Conservation (phyloP, 208 protist genomes). For the Hexamita inflata region DNA sequence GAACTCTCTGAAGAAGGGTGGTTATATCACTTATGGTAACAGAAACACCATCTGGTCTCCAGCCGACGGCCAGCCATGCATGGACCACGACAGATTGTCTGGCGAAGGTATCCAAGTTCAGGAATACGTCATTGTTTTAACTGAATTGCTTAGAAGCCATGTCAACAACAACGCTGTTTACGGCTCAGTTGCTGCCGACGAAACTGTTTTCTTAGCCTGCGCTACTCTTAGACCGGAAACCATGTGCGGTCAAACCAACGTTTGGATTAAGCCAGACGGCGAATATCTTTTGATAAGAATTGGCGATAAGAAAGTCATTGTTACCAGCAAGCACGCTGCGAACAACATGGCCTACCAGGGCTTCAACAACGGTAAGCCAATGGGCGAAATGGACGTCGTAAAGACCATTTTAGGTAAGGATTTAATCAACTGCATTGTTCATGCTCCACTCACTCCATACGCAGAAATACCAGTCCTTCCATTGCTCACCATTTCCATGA, state of each 20-base stretch:
- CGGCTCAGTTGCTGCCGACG: slow-evolving; percentile 20
- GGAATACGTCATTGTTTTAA: slow-evolving; percentile 60
- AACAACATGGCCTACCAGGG: slow-evolving; percentile 73
- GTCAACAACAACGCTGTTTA: not conserved
- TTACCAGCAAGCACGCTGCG: slow-evolving; percentile 54
- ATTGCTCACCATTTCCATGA: slow-evolving; percentile 81
- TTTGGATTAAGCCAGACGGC: slow-evolving; percentile 84
- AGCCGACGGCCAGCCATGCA: slow-evolving; percentile 88
- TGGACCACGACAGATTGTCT: slow-evolving; percentile 89
- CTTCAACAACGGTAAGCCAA: not conserved
- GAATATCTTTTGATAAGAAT: slow-evolving; percentile 79
- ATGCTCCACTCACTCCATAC: slow-evolving; percentile 29
- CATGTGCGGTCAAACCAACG: slow-evolving; percentile 97
- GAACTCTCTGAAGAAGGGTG: slow-evolving; percentile 60
- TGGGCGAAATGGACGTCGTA: slow-evolving; percentile 54
- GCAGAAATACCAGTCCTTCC: slow-evolving; percentile 80
- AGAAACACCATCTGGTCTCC: slow-evolving; percentile 88
- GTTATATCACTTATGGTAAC: slow-evolving; percentile 83
- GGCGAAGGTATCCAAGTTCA: slow-evolving; percentile 43
- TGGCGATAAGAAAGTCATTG: slow-evolving; percentile 65
- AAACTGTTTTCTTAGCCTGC: slow-evolving; percentile 76
- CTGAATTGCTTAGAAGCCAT: slow-evolving; percentile 1
- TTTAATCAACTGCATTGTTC: slow-evolving; percentile 72
- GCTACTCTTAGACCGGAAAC: slow-evolving; percentile 98
- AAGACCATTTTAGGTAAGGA: slow-evolving; percentile 67